Conservation (phyloP, 2,329 filamentous ascomycete genomes). For the Hortaea sp. region DNA sequence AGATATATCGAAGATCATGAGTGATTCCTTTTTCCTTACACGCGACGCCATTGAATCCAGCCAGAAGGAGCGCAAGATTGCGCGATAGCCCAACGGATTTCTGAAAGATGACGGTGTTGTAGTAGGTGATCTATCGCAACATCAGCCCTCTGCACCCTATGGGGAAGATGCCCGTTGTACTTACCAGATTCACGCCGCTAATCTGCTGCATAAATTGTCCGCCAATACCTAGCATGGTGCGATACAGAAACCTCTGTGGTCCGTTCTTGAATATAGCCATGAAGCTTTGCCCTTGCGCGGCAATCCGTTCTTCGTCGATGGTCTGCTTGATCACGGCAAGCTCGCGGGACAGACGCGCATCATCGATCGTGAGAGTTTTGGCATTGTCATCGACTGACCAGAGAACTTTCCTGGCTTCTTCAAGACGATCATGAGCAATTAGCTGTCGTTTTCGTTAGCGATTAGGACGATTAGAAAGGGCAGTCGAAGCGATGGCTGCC, state of each 20-base stretch:
- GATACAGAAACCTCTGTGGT: conserved; percentile 32
- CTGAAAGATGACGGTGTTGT: conserved; percentile 30
- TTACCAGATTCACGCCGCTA: conserved; percentile 18
- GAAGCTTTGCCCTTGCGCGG: conserved; percentile 18
- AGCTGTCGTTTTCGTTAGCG: neutral
- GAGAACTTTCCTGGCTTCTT: conserved; percentile 7
- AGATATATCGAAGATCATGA: no score
- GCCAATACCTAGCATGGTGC: conserved; percentile 29
- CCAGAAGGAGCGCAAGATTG: conserved; percentile 32
- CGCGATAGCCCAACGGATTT: conserved; percentile 41
- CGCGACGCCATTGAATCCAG: conserved; percentile 39
- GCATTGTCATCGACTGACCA: conserved; percentile 19
- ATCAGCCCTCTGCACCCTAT: neutral
- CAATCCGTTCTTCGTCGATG: conserved; percentile 31
- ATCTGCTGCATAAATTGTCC: conserved; percentile 40
- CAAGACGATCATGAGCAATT: conserved; percentile 15
- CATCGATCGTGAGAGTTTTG: conserved; percentile 20
- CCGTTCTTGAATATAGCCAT: conserved; percentile 33
- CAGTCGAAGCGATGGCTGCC: no score
- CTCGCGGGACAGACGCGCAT: neutral
- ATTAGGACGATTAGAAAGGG: neutral
- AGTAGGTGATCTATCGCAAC: conserved; percentile 23
- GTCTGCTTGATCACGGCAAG: conserved; percentile 31
- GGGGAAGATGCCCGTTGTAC: neutral
- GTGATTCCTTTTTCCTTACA: neutral